Evolutionary conservation across 1,139 yeast genomes (phyloP).

Genomic region (Lodderomyces margitis): DNA sequence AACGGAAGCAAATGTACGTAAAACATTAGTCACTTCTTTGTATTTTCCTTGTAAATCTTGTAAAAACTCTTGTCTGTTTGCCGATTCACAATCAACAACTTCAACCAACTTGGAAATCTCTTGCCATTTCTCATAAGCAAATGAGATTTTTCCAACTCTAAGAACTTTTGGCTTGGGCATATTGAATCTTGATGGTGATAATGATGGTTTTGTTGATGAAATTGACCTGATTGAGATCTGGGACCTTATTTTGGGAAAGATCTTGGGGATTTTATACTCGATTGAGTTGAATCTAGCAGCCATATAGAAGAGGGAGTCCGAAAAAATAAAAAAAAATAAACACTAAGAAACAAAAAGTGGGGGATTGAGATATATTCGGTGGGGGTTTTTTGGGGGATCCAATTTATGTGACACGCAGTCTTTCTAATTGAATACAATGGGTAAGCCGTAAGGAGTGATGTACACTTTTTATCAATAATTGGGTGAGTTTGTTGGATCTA

Average conservation of each 20-base stretch:
- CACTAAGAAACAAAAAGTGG: too few species aligned
- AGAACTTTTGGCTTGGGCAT: slow-evolving; percentile 50
- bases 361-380: background rate
- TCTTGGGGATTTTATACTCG: background rate
- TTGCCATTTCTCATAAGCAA: slow-evolving; percentile 59
- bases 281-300: background rate
- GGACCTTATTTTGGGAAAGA: background rate
- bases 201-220: background rate
- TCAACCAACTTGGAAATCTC: slow-evolving; percentile 47
- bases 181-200: background rate
- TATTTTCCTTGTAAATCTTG: slow-evolving; percentile 49
- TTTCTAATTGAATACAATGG: background rate
- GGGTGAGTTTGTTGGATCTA: background rate
- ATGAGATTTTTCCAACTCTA: slow-evolving; percentile 53
- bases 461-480: too few species aligned
- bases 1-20: slow-evolving; percentile 51
- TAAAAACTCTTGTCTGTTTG: slow-evolving; percentile 49
- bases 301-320: background rate
- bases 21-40: slow-evolving; percentile 45
- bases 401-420: background rate
- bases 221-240: too few species aligned
- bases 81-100: slow-evolving; percentile 47
- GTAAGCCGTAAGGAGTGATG: too few species aligned
- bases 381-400: slow-evolving; percentile 3
- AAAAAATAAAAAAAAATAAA: background rate